Evolutionary conservation across 306 rosid genomes (phyloP).

Genomic region (Cucumis melo): DNA sequence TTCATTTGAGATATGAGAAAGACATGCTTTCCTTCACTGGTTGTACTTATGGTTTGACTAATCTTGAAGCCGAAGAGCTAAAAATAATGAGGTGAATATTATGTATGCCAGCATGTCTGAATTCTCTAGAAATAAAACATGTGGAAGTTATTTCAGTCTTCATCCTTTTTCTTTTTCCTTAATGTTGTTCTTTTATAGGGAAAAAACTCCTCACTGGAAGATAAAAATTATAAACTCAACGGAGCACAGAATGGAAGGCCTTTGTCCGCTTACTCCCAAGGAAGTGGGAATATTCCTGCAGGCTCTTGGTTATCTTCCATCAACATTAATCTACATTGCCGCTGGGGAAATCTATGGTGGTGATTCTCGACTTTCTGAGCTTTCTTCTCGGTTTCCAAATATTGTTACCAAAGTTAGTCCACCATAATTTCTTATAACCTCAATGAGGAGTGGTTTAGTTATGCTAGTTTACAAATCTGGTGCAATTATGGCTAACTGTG

Average conservation of each 20-base stretch:
- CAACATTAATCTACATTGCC: conserved; percentile 74
- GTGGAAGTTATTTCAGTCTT: neutral
- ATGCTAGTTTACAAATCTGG: conserved; percentile 7
- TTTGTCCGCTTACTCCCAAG: conserved; percentile 85
- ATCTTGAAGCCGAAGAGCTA: conserved; percentile 76
- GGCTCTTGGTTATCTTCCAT: conserved; percentile 72
- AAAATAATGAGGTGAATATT: conserved; percentile 65
- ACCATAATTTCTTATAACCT: neutral
- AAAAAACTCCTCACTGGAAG: conserved; percentile 82
- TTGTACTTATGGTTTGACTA: conserved; percentile 68
- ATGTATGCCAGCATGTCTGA: conserved; percentile 4
- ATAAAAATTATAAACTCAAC: conserved; percentile 68
- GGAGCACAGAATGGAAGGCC: conserved; percentile 75
- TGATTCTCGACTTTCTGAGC: conserved; percentile 53
- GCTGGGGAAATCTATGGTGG: conserved; percentile 97
- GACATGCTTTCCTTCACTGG: conserved; percentile 95
- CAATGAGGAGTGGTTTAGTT: conserved; percentile 8
- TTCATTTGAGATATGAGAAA: conserved; percentile 89
- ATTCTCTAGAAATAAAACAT: neutral
- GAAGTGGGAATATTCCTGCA: conserved; percentile 83
- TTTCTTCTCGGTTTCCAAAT: conserved; percentile 64
- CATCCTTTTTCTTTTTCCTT: neutral
- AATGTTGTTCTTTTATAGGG: conserved; percentile 37
- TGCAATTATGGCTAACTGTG: conserved; percentile 13
- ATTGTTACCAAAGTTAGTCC: conserved; percentile 51